Evolutionary conservation across 495 filamentous ascomycete species (phyloP), one percentile per base, ranked within the genome.

Genomic region (Massariosphaeria phaeospora): DNA sequence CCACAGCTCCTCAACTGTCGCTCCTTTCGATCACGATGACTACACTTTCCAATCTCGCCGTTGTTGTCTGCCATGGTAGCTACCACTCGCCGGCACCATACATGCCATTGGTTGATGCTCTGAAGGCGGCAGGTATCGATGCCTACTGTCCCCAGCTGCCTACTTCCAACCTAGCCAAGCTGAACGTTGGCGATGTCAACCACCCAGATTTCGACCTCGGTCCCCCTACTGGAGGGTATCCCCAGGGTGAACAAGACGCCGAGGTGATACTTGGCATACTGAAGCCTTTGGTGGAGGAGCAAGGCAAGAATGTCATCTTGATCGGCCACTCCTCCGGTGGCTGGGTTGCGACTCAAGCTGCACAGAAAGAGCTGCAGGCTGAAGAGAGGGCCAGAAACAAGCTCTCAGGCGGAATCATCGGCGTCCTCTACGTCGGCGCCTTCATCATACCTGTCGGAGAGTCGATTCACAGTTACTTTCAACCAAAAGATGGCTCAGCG

Each of bases 31-130:
- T n/a, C n/a, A n/a, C n/a, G n/a, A n/a, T n/a, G n/a, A n/a, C n/a
- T n/a, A n/a, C n/a, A n/a, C n/a, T n/a, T n/a, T 17, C 41, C 29
- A 48, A 55, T 30, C 43, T 25, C 2, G 24, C 52, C 3, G 41
- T 55, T 20, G 7, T 55, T 9, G 15, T 55, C 26, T 30, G 23
- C 15, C 52, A 55, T 25, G 71, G 71, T 41, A 67, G 62, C 20
- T 75, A 66, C 51, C 70, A 70, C 51, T 70, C 55, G 1, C 66
- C 71, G 0, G 63, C 59, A 4, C 64, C 65, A 13, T 75, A 70
- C 24, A 17, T 57, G 23, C 59, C 66, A 2, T 60, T 75, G 1
- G 35, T 71, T 0, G 20, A 69, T 5, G 40, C 54, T 0, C 43
- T 74, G 12, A 44, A 50, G 18, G 44, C 46, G 0, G 43, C 50